phyloP scores from a whole-genome alignment of 345 rosid genomes.

The Isatis tinctoria region DNA sequence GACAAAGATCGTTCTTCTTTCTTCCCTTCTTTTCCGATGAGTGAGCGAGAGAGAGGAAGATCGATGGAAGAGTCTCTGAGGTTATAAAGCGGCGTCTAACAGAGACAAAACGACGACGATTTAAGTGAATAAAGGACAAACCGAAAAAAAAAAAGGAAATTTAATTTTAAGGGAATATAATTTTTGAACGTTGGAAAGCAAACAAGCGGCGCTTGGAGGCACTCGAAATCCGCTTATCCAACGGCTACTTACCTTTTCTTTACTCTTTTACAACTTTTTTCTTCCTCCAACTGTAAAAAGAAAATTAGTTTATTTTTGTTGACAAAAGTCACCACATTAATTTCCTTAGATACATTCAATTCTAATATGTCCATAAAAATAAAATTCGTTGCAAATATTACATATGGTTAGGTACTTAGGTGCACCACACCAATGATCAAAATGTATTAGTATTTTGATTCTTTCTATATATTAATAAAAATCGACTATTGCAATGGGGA shows the following conservation, averaged over 20 bases:
- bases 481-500: too few species aligned
- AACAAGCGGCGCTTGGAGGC: slow-evolving; percentile 2
- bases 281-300: not conserved
- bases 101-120: not conserved
- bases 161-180: not conserved
- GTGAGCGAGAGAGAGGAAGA: not conserved
- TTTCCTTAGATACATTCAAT: not conserved
- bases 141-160: not conserved
- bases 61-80: not conserved
- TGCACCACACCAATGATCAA: not conserved
- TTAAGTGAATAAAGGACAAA: not conserved
- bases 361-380: not conserved
- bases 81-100: slow-evolving; percentile 10
- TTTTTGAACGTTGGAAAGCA: slow-evolving; percentile 20
- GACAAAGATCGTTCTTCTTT: slow-evolving; percentile 8
- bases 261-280: not conserved
- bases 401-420: not conserved
- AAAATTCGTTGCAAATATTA: not conserved
- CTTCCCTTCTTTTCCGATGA: not conserved
- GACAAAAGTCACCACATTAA: too few species aligned
- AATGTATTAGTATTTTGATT: not conserved
- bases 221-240: slow-evolving; percentile 7
- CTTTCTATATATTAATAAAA: too few species aligned
- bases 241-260: slow-evolving; percentile 16
- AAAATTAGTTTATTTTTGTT: not conserved